These are phyloP conservation scores for Cynara cardunculus DNA, from an alignment of 129 eudicot species.

Conservation along the genomic window DNA sequence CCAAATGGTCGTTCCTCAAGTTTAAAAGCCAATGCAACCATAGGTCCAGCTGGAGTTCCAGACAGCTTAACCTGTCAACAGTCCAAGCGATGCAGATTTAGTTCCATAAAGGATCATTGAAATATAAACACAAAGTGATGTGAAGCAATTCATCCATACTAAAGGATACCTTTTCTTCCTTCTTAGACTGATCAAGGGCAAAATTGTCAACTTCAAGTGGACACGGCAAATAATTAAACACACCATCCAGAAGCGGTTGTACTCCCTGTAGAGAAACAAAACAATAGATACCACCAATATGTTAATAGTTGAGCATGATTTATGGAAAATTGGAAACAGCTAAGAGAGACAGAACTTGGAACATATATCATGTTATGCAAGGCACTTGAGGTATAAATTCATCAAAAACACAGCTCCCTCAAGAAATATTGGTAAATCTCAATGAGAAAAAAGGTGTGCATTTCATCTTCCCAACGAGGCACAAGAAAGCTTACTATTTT, in stretches of 20 bases:
- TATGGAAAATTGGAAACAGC: background rate
- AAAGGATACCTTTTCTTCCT: slow-evolving; percentile 79
- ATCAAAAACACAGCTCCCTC: background rate
- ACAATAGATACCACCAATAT: background rate
- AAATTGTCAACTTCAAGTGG: slow-evolving; percentile 91
- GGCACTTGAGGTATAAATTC: background rate
- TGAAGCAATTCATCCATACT: background rate
- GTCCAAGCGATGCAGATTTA: background rate
- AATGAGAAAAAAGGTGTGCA: background rate
- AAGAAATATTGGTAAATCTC: background rate
- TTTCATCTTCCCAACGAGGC: background rate
- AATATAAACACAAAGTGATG: background rate
- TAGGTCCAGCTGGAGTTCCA: slow-evolving; percentile 87
- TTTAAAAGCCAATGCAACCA: slow-evolving; percentile 97
- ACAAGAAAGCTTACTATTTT: background rate
- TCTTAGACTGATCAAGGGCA: slow-evolving; percentile 91
- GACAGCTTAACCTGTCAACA: slow-evolving; percentile 56
- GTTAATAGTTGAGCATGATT: background rate
- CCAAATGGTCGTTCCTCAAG: slow-evolving; percentile 94
- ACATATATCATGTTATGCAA: background rate
- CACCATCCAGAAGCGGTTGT: slow-evolving; percentile 97
- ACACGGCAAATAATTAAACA: slow-evolving; percentile 78
- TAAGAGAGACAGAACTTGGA: background rate
- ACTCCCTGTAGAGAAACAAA: slow-evolving; percentile 54
- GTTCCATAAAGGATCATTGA: background rate